Conservation (phyloP, 2,329 filamentous ascomycete genomes). For the Epichloe amarillans region DNA sequence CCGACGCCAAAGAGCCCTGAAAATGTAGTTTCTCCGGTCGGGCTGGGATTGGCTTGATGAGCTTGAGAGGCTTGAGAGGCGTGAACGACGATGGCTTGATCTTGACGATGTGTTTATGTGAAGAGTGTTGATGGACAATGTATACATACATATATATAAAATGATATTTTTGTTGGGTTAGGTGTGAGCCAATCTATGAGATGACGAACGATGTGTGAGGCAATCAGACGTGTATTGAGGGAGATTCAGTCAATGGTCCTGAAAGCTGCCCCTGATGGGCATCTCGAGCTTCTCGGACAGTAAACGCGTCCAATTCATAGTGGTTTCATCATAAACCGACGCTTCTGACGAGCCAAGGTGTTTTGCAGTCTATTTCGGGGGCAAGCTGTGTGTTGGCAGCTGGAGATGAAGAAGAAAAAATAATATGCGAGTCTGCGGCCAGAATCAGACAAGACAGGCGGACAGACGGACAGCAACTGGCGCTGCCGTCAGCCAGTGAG, state of each 20-base stretch:
- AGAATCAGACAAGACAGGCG: too few species aligned
- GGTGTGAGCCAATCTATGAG: background rate
- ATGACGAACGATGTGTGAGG: background rate
- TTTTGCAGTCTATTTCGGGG: too few species aligned
- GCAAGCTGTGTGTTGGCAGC: too few species aligned
- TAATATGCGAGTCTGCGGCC: too few species aligned
- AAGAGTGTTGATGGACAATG: background rate
- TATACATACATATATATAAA: background rate
- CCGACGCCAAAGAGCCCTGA: conserved; percentile 5
- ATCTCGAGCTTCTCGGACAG: too few species aligned
- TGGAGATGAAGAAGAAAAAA: too few species aligned
- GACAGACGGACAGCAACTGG: background rate
- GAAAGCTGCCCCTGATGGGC: too few species aligned
- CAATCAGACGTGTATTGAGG: background rate
- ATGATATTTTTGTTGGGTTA: background rate
- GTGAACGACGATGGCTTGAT: background rate
- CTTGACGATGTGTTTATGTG: background rate
- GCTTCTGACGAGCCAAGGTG: too few species aligned
- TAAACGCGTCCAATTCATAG: too few species aligned
- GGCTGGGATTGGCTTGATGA: conserved; percentile 17
- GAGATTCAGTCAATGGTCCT: too few species aligned
- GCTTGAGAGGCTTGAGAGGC: background rate
- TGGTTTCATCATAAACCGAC: too few species aligned
- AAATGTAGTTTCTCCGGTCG: conserved; percentile 13
- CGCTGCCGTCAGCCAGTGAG: background rate